Percentiles rank a stretch among this genome's conserved stretches.
These are phyloP conservation scores for Russula lepida DNA, from an alignment of 768 basidiomycete species.

Conservation along the genomic window DNA sequence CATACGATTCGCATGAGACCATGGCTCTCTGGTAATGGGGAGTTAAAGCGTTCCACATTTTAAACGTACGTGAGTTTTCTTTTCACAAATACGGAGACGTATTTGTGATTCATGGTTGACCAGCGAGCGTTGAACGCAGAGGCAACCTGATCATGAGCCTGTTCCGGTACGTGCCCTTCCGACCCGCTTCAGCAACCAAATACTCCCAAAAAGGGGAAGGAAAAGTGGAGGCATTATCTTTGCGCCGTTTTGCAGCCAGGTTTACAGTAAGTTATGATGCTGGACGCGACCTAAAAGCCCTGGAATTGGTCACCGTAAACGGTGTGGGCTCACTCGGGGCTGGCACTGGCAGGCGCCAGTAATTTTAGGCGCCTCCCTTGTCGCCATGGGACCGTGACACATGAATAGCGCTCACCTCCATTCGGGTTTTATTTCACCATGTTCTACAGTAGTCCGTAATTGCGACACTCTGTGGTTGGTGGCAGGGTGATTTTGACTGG, in stretches of 20 bases:
- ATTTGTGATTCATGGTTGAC: neutral
- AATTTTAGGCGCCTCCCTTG: neutral
- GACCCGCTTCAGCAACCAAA: neutral
- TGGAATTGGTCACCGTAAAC: neutral
- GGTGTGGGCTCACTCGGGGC: no score
- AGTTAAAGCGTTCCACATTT: neutral
- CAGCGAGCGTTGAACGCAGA: neutral
- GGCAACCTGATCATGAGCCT: neutral
- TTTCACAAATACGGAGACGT: neutral
- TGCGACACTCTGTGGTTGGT: no score
- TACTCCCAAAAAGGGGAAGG: neutral
- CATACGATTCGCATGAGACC: neutral
- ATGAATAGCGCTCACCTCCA: neutral
- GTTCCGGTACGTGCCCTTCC: neutral
- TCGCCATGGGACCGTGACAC: neutral
- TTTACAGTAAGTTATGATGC: neutral
- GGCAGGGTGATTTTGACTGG: no score
- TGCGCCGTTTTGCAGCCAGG: neutral
- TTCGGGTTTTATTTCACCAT: neutral
- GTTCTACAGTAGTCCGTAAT: neutral
- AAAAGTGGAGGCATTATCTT: neutral
- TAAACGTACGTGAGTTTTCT: neutral
- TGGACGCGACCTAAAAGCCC: no score
- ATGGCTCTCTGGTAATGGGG: no score
- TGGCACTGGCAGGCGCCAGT: neutral